Base-by-base conservation (phyloP, 108 stramenopile genomes). In the Heterococcus sp. region DNA sequence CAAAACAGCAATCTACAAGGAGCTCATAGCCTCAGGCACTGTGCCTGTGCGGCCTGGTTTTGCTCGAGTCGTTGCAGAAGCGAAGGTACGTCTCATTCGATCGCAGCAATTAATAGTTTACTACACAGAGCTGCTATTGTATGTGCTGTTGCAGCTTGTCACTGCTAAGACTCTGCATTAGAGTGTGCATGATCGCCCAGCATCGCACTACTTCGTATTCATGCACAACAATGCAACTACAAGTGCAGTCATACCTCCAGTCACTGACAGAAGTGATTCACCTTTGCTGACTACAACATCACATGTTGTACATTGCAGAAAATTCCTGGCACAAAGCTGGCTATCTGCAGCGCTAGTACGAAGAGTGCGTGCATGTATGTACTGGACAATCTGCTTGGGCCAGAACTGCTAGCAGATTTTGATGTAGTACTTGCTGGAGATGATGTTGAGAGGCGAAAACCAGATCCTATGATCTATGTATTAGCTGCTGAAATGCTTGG, bases 1-100 rank as follows among this genome's bases (percentile, higher is more conserved):
- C 26, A 84, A 84, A 72, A 84, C 84, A 14, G 31, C 73, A 27
- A 84, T 84, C 26, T 84, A 84, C 39, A 84, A 84, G 66, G 84
- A 78, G 2, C 67, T 77, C 36, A 71, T 84, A 0, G 66, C 65
- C 0, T 38, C 64, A 35, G 84, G 84, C 30, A 78, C 76, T 1
- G 84, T 75, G 32, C 35, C 37, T 35, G 70, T 84, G 5, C 76
- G 84, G 21, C 84, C 84, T 28, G 84, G 84, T 27, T 39, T 84
- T 27, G 66, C 66, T 35, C 35, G 84, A 30, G 40, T 84, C 2
- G 76, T 84, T 46, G 71, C 76, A 40, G 76, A 84, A 69, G 76
- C 72, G 3, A 4, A 30, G 33, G 81, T 37, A 30, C n/a, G n/a
- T n/a, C n/a, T n/a, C n/a, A n/a, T n/a, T n/a, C n/a, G n/a, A 73